Evolutionary conservation across 2,329 filamentous ascomycete genomes (phyloP), one percentile per base, ranked within the genome.

Genomic region (Pezicula carpinea): DNA sequence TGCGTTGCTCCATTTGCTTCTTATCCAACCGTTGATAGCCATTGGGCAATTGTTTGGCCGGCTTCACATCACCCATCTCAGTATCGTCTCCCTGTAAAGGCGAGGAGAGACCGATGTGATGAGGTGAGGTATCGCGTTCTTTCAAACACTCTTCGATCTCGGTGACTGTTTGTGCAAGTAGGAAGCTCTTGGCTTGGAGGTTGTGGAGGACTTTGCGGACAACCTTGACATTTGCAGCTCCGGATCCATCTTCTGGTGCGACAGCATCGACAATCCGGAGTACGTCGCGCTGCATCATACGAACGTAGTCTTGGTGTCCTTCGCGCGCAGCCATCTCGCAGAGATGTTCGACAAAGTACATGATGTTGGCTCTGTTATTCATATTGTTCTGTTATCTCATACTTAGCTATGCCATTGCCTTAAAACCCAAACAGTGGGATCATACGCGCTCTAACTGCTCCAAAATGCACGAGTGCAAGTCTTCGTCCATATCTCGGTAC

Each of bases 271-370:
- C 89, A 7, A 99, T 87, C 8, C 87, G 79, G 29, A 95, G 76
- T 34, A 99, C 95, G 64, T 99, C 93, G 39, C 91, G 78, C 68
- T 96, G 88, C 70, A 99, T 88, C 89, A 97, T 96, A 43, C 86
- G 82, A 22, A 96, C 83, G 63, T 96, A 99, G 53, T 89, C 84
- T 44, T 79, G 70, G 58, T 93, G 83, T 89, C 87, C 55, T 83
- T 86, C 53, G 81, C 51, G 48, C 7, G 53, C 45, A 5, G 61
- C 59, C 56, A 61, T 58, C 64, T 97, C 92, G 64, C 95, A 87
- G 57, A 99, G 88, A 58, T 92, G 87, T 63, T 97, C 92, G 62
- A 99, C 86, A 68, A 99, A 99, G 69, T 95, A 99, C 87, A 99
- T 95, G 66, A 99, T 97, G 65, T 99, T 99, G 49, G 93, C 95